Conservation (phyloP, 202 grass and related monocot genomes). For the Schoenoplectus triqueter region DNA sequence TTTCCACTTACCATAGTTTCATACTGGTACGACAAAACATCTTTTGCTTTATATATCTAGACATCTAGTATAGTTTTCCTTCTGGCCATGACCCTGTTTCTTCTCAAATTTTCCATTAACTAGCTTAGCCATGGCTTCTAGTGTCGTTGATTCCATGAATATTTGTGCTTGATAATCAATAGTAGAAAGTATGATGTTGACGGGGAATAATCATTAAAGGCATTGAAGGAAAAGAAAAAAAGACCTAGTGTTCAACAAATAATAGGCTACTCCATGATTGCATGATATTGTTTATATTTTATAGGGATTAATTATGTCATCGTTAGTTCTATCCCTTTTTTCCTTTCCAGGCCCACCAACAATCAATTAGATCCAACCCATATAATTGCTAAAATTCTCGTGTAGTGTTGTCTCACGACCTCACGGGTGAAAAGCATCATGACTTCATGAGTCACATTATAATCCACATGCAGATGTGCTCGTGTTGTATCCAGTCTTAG, state of each 20-base stretch:
- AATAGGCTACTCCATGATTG: conserved; percentile 35
- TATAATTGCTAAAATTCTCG: conserved; percentile 19
- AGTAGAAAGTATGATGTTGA: conserved; percentile 34
- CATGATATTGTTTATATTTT: conserved; percentile 39
- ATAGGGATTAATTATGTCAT: conserved; percentile 26
- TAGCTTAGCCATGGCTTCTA: conserved; percentile 35
- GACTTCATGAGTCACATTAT: not conserved
- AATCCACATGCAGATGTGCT: conserved; percentile 12
- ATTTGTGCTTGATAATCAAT: conserved; percentile 28
- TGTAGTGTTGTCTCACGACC: conserved; percentile 18
- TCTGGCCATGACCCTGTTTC: not conserved
- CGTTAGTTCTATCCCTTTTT: conserved; percentile 32
- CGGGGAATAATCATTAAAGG: conserved; percentile 37
- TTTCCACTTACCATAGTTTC: conserved; percentile 28
- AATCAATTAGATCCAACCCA: conserved; percentile 33
- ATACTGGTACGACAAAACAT: not conserved
- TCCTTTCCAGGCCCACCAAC: conserved; percentile 21
- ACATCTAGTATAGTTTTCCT: not conserved
- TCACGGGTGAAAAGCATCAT: conserved; percentile 15
- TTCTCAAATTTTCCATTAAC: not conserved
- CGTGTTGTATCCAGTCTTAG: not conserved
- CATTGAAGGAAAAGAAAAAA: conserved; percentile 29
- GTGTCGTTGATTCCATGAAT: conserved; percentile 30
- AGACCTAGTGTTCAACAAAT: conserved; percentile 36
- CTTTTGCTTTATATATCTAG: conserved; percentile 25